Evolutionary conservation across 192 early-diverging fungal genomes (phyloP), one percentile per base, ranked within the genome.

Genomic region (Lunasporangiospora selenospora): DNA sequence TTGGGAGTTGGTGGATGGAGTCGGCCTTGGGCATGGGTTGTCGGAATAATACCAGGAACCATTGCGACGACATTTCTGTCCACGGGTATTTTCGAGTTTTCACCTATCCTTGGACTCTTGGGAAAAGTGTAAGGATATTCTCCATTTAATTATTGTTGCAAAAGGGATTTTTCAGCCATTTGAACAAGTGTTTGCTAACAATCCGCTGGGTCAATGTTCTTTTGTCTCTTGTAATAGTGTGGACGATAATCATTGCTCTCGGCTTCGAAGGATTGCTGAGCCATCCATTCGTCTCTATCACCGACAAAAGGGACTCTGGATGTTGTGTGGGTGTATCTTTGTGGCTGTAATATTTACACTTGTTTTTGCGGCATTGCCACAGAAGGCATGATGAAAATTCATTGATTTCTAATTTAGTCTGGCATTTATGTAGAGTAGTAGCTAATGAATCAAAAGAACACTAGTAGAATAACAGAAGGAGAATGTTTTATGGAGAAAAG

Each of bases 11-110:
- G 66, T 15, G 66, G 66, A 4, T 70, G 66, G 66, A 40, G 21
- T n/a, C 54, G 57, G n/a, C 66, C 66, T 1, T 70, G 66, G 66
- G 66, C 61, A 0, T 70, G 58, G 58, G 10, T 70, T 4, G 66
- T 61, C 13, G 66, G 66, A 11, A 46, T 71, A 13, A 9, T 62
- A 10, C 58, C 45, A 23, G 67, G 67, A 50, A 62, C 39, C 44
- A 24, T 41, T 24, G 58, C 58, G 1, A 26, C 58, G 0, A 9
- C 62, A 0, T 62, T 43, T 30, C 32, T 71, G 12, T 44, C 40
- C 1, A 62, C 67, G 3, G 67, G 58, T 2, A 8, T 59, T 11
- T 31, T 40, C 9, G 59, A 48, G 24, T 71, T 71, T 40, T 62
- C 67, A 1, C 67, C 67, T 16, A 6, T 57, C 3, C 30, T 62